Evolutionary conservation across 768 basidiomycete genomes (phyloP), one percentile per base, ranked within the genome.

Genomic region (Glaciozyma antarctica): DNA sequence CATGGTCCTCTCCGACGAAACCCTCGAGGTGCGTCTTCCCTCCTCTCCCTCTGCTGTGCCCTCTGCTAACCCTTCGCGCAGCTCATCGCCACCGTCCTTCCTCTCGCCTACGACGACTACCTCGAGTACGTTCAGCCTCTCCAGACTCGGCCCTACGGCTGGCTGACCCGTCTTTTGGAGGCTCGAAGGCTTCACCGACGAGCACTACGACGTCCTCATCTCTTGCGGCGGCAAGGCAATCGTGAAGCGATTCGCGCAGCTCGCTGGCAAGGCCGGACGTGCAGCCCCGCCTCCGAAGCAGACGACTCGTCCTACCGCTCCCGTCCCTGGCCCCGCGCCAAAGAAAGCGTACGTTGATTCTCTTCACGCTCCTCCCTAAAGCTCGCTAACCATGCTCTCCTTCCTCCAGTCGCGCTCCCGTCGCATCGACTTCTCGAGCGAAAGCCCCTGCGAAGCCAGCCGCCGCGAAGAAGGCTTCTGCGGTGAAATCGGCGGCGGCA

Each of bases 41-140:
- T 32, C 24, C 7, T 1, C 26, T 32, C 17, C 22, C 22, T 16
- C 19, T 7, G 22, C 16, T 44, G 15, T 2, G n/a, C 3, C 5
- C 13, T 30, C 2, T 47, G 22, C 58, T 55, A 6, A 62, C 45
- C 21, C 22, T 12, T 43, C 7, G 1, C 7, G 6, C 48, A 69
- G 61, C 30, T 54, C 55, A 28, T 69, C 44, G 68, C 68, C 5
- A 28, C 34, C 19, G 28, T 47, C 49, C 52, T 60, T 21, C 68
- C 68, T 10, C 21, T 21, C 7, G 53, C 9, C 32, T 30, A 32
- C 12, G 28, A 58, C 30, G 64, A 65, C 22, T 61, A 65, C 51
- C 15, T 28, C 13, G 17, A 34, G 67, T 68, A 15, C 26, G 67
- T 54, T 30, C n/a, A 8, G n/a, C 8, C 12, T 22, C 26, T 7